Conservation (phyloP, 768 basidiomycete genomes). For the Boletus edulis region DNA sequence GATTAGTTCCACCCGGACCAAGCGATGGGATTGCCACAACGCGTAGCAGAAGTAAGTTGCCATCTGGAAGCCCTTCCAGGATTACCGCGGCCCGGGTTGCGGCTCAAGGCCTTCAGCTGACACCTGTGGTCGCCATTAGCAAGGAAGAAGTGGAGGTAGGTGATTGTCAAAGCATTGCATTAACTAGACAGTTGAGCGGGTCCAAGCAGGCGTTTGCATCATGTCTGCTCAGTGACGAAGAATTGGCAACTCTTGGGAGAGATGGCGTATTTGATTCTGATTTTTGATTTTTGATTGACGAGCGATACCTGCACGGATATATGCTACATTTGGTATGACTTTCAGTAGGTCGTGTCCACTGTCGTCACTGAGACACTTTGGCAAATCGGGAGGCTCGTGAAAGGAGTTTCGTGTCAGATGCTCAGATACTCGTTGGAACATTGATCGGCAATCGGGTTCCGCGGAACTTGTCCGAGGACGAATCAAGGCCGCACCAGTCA, state of each 20-base stretch:
- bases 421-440: too few relatives aligned
- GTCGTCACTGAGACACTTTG: neutral
- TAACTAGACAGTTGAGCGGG: neutral
- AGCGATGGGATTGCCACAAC: neutral
- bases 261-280: conserved; percentile 30
- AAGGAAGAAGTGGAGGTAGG: conserved; percentile 25
- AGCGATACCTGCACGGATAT: too few relatives aligned
- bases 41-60: neutral
- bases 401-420: too few relatives aligned
- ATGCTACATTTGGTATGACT: neutral
- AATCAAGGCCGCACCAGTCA: too few relatives aligned
- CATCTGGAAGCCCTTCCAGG: neutral
- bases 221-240: conserved; percentile 37
- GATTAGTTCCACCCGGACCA: neutral
- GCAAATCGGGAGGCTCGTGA: neutral
- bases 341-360: neutral
- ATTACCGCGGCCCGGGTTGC: neutral
- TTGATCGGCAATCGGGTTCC: too few relatives aligned
- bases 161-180: neutral
- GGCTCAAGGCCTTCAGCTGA: neutral
- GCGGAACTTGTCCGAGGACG: too few relatives aligned
- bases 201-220: conserved; percentile 33
- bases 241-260: conserved; percentile 32
- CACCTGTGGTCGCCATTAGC: neutral
- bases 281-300: conserved; percentile 25